These are phyloP conservation scores for Psilocybe cubensis DNA, from an alignment of 768 basidiomycete genomes.

Conservation along the genomic window DNA sequence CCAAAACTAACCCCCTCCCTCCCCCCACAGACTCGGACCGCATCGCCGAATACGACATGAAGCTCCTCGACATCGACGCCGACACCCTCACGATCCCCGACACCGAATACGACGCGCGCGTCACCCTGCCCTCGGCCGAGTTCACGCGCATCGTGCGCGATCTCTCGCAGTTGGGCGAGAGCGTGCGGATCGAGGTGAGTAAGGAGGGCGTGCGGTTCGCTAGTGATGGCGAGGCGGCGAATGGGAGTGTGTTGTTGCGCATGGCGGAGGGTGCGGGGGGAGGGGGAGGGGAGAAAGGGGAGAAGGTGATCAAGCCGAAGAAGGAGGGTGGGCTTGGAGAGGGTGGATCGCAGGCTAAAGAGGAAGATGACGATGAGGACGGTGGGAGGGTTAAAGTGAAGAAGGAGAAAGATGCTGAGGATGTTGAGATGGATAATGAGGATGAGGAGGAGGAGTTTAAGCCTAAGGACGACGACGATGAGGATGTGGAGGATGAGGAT, in stretches of 20 bases:
- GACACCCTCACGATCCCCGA: slow-evolving; percentile 96
- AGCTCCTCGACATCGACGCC: slow-evolving; percentile 98
- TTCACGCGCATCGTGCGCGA: slow-evolving; percentile 94
- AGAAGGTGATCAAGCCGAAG: slow-evolving; percentile 49
- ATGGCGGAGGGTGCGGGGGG: slow-evolving; percentile 48
- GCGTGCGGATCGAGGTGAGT: slow-evolving; percentile 91
- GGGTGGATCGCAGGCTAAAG: slow-evolving; percentile 43
- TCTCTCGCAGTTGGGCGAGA: slow-evolving; percentile 88
- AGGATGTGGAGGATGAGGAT: slow-evolving; percentile 50
- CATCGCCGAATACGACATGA: slow-evolving; percentile 98
- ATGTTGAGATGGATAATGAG: slow-evolving; percentile 47
- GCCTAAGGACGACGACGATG: slow-evolving; percentile 45
- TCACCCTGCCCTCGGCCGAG: slow-evolving; percentile 84
- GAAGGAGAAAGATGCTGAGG: slow-evolving; percentile 46
- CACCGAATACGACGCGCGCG: slow-evolving; percentile 94
- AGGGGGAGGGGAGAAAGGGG: slow-evolving; percentile 48
- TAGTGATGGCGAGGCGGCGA: slow-evolving; percentile 93
- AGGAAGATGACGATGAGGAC: slow-evolving; percentile 54
- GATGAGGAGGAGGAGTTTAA: slow-evolving; percentile 7
- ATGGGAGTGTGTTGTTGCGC: slow-evolving; percentile 83
- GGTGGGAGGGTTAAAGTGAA: slow-evolving; percentile 62
- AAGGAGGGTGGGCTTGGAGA: slow-evolving; percentile 59
- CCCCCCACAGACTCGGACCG: slow-evolving; percentile 77
- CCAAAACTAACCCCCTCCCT: too few relatives aligned
- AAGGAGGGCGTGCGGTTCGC: slow-evolving; percentile 96